A percentile compares a stretch with the other conserved stretches of the same genome.
Conservation (phyloP, 805 yeast species). For the Candida arabinofermentans region DNA sequence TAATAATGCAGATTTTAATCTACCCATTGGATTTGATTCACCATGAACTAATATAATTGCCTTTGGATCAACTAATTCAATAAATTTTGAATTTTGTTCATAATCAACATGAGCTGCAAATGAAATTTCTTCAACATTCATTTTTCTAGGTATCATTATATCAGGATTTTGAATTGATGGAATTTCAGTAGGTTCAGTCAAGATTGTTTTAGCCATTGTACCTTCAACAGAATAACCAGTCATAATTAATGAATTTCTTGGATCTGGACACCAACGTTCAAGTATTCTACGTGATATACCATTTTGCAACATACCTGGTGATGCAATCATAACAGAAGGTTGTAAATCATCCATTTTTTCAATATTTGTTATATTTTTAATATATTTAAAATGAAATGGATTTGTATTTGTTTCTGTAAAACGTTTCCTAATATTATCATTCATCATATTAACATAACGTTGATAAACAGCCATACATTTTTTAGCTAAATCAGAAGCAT, state of each 20-base stretch:
- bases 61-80: slow-evolving; percentile 80
- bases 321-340: slow-evolving; percentile 93
- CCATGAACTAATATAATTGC: slow-evolving; percentile 94
- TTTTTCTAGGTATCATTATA: slow-evolving; percentile 76
- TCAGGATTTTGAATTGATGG: slow-evolving; percentile 83
- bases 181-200: slow-evolving; percentile 87
- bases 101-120: slow-evolving; percentile 99
- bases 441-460: slow-evolving; percentile 96
- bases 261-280: slow-evolving; percentile 97
- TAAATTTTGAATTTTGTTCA: slow-evolving; percentile 87
- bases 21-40: slow-evolving; percentile 97
- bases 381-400: slow-evolving; percentile 86
- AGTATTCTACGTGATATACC: slow-evolving; percentile 89
- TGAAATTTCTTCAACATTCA: slow-evolving; percentile 87
- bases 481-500: slow-evolving; percentile 89
- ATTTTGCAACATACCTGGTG: slow-evolving; percentile 98
- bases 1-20: slow-evolving; percentile 85
- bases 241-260: slow-evolving; percentile 77
- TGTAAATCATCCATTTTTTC: slow-evolving; percentile 90
- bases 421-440: slow-evolving; percentile 75
- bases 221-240: slow-evolving; percentile 99
- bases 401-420: slow-evolving; percentile 76
- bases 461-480: slow-evolving; percentile 98
- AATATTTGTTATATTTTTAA: slow-evolving; percentile 71
- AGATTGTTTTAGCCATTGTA: slow-evolving; percentile 87